phyloP scores from a whole-genome alignment of 139 green algal species.

The Picochlorum sp. region DNA sequence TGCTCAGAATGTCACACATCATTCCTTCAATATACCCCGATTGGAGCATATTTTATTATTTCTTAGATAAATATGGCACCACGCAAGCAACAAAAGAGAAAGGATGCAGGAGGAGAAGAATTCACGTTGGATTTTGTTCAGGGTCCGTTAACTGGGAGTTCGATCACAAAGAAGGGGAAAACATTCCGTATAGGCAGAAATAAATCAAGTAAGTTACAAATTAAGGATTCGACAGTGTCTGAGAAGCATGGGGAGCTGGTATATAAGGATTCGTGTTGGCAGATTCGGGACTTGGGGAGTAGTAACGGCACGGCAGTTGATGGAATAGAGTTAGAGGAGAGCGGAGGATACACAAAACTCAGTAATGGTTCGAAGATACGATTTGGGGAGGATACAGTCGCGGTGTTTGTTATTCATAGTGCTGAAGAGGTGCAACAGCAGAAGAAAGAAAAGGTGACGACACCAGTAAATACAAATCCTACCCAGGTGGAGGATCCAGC shows the following conservation, averaged over 20 bases:
- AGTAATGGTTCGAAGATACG: background rate
- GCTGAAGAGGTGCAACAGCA: conserved; percentile 1
- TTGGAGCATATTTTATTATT: too few species aligned
- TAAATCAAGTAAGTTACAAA: conserved; percentile 32
- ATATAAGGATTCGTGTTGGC: conserved; percentile 33
- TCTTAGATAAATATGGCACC: too few species aligned
- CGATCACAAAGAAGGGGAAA: background rate
- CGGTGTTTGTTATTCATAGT: conserved; percentile 2
- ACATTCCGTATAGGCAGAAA: conserved; percentile 19
- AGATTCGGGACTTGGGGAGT: conserved; percentile 46
- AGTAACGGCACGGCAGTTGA: conserved; percentile 62
- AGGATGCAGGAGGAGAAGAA: background rate
- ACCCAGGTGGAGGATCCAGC: too few species aligned
- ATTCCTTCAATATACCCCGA: too few species aligned
- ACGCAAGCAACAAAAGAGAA: too few species aligned
- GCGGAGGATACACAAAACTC: conserved; percentile 8
- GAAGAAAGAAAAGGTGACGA: too few species aligned
- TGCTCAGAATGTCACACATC: too few species aligned
- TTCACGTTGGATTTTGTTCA: conserved; percentile 3
- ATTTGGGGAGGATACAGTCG: background rate
- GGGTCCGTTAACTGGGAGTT: conserved; percentile 5
- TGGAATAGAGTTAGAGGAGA: conserved; percentile 18
- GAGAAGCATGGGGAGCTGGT: conserved; percentile 55
- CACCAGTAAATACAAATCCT: too few species aligned
- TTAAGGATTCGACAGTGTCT: conserved; percentile 56